phyloP scores from a whole-genome alignment of 306 rosid species.

The Leucaena leucocephala region DNA sequence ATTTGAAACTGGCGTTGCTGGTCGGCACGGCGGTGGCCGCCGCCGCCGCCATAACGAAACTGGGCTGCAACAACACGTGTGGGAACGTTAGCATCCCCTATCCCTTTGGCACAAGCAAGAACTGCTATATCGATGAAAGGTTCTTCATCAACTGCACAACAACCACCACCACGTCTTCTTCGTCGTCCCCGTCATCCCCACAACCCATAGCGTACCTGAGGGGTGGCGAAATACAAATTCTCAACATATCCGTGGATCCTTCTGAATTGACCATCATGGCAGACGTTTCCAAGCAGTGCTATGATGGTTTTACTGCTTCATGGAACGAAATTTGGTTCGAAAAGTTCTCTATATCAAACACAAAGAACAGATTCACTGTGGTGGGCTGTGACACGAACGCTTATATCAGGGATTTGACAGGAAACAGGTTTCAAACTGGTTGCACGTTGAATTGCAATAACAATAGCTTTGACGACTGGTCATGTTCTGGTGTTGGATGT shows the following conservation, averaged over 20 bases:
- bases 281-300: background rate
- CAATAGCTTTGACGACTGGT: background rate
- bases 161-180: background rate
- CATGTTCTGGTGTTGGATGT: conserved; percentile 9
- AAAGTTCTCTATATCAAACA: background rate
- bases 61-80: background rate
- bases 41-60: background rate
- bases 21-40: background rate
- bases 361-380: background rate
- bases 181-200: background rate
- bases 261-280: background rate
- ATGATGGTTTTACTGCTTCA: too few relatives aligned
- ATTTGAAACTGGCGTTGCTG: background rate
- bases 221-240: rapidly evolving
- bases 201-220: background rate
- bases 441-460: background rate
- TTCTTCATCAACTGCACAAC: conserved; percentile 11
- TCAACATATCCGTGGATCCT: background rate
- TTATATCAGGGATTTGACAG: background rate
- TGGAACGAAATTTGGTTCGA: background rate
- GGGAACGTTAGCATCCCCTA: conserved; percentile 15
- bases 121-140: background rate
- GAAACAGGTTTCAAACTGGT: background rate
- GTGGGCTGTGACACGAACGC: background rate
- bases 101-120: conserved; percentile 27